These are phyloP conservation scores for Solanum pimpinellifolium DNA, from an alignment of 257 asterid genomes.

Conservation along the genomic window DNA sequence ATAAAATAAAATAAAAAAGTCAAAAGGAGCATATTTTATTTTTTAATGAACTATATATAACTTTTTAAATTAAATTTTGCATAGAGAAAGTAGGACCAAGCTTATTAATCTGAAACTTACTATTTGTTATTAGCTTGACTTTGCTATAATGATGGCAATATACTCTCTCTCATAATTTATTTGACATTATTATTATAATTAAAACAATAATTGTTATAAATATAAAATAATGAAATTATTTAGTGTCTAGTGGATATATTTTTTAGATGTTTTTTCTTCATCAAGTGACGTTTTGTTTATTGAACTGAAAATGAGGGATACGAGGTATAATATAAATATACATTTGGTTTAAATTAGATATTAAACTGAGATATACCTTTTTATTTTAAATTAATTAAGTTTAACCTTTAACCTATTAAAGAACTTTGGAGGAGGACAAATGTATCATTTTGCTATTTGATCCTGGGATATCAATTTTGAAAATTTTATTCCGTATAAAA, in stretches of 20 bases:
- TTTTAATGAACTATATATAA: background rate
- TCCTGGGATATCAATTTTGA: background rate
- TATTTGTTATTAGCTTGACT: background rate
- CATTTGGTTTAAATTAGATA: background rate
- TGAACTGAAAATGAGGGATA: background rate
- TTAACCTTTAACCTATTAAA: background rate
- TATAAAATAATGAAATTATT: background rate
- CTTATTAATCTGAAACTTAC: background rate
- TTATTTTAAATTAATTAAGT: too few relatives aligned
- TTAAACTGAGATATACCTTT: background rate
- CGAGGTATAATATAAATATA: background rate
- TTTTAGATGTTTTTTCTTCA: background rate
- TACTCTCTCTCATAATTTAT: background rate
- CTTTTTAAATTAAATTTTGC: background rate
- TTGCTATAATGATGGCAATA: background rate
- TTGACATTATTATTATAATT: background rate
- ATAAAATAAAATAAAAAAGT: background rate
- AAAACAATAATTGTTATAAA: too few relatives aligned
- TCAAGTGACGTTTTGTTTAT: background rate
- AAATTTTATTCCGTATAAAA: background rate
- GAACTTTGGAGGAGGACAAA: background rate
- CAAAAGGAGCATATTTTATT: background rate
- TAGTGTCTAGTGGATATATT: background rate
- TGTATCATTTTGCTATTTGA: background rate
- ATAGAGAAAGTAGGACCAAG: background rate